Evolutionary conservation across 2,329 filamentous ascomycete genomes (phyloP), one percentile per base, ranked within the genome.

Genomic region (Paecilomyces niveus): DNA sequence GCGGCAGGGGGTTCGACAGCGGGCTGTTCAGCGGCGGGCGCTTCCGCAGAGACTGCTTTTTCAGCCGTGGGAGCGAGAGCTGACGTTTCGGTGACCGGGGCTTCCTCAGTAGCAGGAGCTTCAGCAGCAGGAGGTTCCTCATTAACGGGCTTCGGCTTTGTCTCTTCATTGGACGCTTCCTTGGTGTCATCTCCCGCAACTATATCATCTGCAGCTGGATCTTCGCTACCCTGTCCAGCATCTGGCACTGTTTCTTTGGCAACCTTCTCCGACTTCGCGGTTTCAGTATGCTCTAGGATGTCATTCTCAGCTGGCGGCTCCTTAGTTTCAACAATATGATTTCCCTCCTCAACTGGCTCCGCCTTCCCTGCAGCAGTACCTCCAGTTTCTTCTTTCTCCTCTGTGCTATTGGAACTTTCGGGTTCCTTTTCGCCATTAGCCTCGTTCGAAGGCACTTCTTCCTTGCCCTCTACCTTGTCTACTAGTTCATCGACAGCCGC

Each of bases 361-460:
- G 15, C n/a, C 15, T 4, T 21, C 6, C n/a, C 18, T 45, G 39
- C 39, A 45, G 52, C 57, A 52, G 54, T 26, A 18, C 57, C 54
- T 13, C 29, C 55, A 8, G 60, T 62, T 31, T 63, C 57, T 15
- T 61, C 63, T 22, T 64, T 65, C 35, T 59, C 57, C 39, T 63
- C 58, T 3, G 58, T 29, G 29, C 59, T 55, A 11, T 58, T 55
- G 39, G 45, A 51, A 4, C 53, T 56, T 24, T 61, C 54, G 2
- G 59, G 50, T 15, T 53, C 51, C 26, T 57, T 32, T 49, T 62
- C 57, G 26, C 21, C 55, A 18, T 59, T 58, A 18, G 35, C 45
- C 39, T 45, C 39, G 39, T 18, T 45, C 15, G 39, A 45, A 39
- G 58, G 59, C 45, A 32, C 31, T 22, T 57, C 49, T 1, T 35